Base-by-base conservation (phyloP, 179 eudicot species). In the Carnegiea gigantea region DNA sequence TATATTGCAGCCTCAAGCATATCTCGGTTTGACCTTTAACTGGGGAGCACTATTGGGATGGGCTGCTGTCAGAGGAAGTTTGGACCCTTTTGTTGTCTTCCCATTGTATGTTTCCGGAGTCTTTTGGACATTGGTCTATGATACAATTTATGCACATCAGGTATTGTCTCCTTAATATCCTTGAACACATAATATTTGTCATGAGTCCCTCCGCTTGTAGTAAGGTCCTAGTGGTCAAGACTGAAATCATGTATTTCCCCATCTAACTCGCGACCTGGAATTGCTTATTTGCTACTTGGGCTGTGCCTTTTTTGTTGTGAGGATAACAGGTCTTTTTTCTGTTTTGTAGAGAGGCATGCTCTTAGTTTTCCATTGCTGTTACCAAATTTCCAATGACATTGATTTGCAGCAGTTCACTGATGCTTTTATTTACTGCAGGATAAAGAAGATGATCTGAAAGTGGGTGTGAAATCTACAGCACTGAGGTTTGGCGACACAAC, bases 41-140 rank as follows among this genome's bases (percentile, higher is more conserved):
- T 96, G 97, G 99, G 99, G 99, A 83, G 99, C 99, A 68, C 89
- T 96, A 83, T 81, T 96, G 73, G 99, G 99, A 79, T 96, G 99
- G 99, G 90, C 98, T 85, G 99, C 99, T 38, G 80, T 96, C 76
- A 87, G 88, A 86, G 98, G 96, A 87, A 92, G 91, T 80, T 84
- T 96, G 83, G 98, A 96, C 84, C 95, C 96, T 79, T 84, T 79
- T 21, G 79, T 96, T 65, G 93, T 96, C 54, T 60, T 94, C 67
- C 99, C 99, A n/a, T 86, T 96, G 81, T 96, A 96, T 82, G 43
- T 88, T 57, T 94, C 98, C 83, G 99, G 99, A 81, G 91, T 96
- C 71, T 94, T 83, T 85, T 96, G 99, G 99, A 96, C 99, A 23
- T 90, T 94, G 85, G 93, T 94, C 49, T 96, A 94, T 81, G 99